These are phyloP conservation scores for Exophiala spinifera DNA, from an alignment of 2,329 filamentous ascomycete species.

Conservation along the genomic window DNA sequence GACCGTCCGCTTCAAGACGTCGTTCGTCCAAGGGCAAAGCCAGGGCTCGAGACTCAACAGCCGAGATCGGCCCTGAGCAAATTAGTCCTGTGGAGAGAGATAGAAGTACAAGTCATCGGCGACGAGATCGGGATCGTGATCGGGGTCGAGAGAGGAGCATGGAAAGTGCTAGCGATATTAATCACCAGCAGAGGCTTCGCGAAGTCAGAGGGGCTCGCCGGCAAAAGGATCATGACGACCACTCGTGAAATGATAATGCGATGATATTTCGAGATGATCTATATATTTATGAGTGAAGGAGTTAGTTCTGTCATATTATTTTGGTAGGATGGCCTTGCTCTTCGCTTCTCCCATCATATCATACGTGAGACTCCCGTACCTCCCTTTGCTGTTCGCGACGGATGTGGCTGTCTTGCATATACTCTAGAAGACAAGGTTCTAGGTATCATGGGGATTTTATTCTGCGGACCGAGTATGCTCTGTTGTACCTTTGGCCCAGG, in stretches of 20 bases:
- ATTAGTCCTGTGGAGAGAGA: slow-evolving; percentile 21
- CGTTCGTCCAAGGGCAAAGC: slow-evolving; percentile 21
- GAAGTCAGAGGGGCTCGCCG: slow-evolving; percentile 19
- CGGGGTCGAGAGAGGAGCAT: slow-evolving; percentile 28
- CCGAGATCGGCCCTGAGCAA: slow-evolving; percentile 3
- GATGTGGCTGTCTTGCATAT: too few relatives aligned
- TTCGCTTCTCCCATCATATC: too few relatives aligned
- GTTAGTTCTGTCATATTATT: too few relatives aligned
- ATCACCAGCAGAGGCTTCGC: slow-evolving; percentile 20
- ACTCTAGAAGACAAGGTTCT: too few relatives aligned
- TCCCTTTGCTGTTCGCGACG: too few relatives aligned
- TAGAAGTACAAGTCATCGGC: slow-evolving; percentile 18
- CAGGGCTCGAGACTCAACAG: slow-evolving; percentile 6
- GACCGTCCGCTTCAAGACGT: slow-evolving; percentile 9
- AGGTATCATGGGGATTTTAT: too few relatives aligned
- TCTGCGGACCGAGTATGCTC: too few relatives aligned
- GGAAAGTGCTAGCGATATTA: slow-evolving; percentile 7
- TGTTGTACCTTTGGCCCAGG: too few relatives aligned
- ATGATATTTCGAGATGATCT: background rate
- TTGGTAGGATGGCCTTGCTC: too few relatives aligned
- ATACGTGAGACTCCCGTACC: too few relatives aligned
- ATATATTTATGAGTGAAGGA: background rate
- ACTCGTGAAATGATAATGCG: background rate
- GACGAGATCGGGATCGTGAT: too few relatives aligned
- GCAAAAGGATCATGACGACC: slow-evolving; percentile 4